Percentiles rank a stretch among this genome's conserved stretches.
phyloP scores from a whole-genome alignment of 2,329 filamentous ascomycete species.

The Fusarium nisikadoi region DNA sequence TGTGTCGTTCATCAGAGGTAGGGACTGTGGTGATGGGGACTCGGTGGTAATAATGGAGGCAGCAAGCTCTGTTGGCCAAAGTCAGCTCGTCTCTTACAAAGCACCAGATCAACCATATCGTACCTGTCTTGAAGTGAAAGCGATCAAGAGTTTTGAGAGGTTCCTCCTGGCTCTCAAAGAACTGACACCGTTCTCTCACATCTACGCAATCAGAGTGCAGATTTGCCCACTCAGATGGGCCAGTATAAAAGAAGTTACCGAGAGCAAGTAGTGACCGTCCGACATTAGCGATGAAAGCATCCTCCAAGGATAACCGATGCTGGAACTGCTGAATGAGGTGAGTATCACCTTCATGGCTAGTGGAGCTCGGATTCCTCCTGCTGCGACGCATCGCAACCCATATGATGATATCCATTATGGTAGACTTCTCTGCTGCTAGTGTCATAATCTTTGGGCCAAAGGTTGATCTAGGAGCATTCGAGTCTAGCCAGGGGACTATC shows the following conservation, averaged over 20 bases:
- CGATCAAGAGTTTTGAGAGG: constrained; percentile 10
- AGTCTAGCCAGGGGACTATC: constrained; percentile 27
- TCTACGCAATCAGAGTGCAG: background rate
- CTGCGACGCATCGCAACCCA: constrained; percentile 22
- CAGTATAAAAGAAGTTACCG: constrained; percentile 13
- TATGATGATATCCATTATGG: constrained; percentile 13
- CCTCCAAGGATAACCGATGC: constrained; percentile 1
- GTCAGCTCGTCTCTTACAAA: background rate
- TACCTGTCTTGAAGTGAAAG: constrained; percentile 22
- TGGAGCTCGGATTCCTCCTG: background rate
- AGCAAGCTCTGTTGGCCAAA: background rate
- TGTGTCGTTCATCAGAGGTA: background rate
- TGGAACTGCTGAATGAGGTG: constrained; percentile 14
- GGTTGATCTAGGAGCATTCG: constrained; percentile 16
- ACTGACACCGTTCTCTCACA: background rate
- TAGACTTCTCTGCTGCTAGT: constrained; percentile 2
- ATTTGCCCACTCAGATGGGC: constrained; percentile 3
- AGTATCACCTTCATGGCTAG: background rate
- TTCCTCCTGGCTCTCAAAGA: constrained; percentile 9
- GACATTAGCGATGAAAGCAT: background rate
- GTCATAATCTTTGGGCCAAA: constrained; percentile 17
- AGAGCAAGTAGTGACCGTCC: constrained; percentile 7
- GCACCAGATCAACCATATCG: accelerated
- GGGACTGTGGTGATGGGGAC: background rate
- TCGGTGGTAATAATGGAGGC: constrained; percentile 2